A percentile compares a stretch with the other conserved stretches of the same genome.
phyloP scores from a whole-genome alignment of 371 early-diverging fungal genomes.

The Smittium mucronatum region DNA sequence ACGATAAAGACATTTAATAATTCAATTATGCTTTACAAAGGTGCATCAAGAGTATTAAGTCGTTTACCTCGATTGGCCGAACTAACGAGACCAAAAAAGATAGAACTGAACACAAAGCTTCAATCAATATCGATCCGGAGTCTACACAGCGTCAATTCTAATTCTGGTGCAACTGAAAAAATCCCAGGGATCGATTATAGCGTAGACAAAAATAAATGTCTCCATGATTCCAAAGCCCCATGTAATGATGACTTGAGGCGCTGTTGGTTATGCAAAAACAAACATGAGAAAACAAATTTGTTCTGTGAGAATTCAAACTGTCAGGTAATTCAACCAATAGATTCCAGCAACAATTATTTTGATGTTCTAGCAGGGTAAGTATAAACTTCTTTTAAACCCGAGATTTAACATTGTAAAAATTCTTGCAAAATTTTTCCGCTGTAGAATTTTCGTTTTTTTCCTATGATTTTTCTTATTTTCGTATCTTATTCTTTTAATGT shows the following conservation, averaged over 20 bases:
- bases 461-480: neutral
- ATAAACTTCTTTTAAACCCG: conserved; percentile 1
- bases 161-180: too few relatives aligned
- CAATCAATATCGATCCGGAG: too few relatives aligned
- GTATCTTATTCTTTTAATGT: neutral
- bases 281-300: conserved; percentile 13
- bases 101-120: too few relatives aligned
- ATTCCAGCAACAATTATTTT: conserved; percentile 46
- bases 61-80: too few relatives aligned
- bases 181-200: neutral
- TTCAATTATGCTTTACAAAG: too few relatives aligned
- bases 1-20: too few relatives aligned
- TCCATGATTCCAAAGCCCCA: neutral
- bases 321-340: conserved; percentile 52
- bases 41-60: too few relatives aligned
- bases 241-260: conserved; percentile 10
- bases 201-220: neutral
- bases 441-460: neutral
- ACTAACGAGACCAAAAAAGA: too few relatives aligned
- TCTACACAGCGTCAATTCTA: too few relatives aligned
- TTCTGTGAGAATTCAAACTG: conserved; percentile 46
- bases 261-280: conserved; percentile 26
- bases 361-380: conserved; percentile 41
- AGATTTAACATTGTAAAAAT: conserved; percentile 1
- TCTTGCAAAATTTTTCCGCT: neutral